Base-by-base conservation (phyloP, 371 early-diverging fungal genomes). In the Phascolomyces articulosus region DNA sequence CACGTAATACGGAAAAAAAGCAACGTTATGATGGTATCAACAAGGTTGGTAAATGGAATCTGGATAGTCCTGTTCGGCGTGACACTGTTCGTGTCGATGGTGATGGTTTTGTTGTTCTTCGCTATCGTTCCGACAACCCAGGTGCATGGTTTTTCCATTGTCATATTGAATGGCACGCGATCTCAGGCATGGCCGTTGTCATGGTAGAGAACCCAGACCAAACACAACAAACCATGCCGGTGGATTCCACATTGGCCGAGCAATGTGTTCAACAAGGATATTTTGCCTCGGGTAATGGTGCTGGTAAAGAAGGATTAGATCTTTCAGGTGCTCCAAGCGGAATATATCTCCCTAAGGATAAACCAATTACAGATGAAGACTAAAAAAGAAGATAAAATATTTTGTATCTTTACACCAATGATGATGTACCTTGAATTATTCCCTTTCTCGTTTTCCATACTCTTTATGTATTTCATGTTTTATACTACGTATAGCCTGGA, bases 81-180 rank as follows among this genome's bases (percentile, higher is more conserved):
- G 93, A 92, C 66, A 86, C 87, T 6, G 74, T 91, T 41, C 70
- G 82, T 34, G 80, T 92, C 13, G 85, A 84, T 23, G 75, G 68
- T 4, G 70, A 77, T 29, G 79, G 87, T 28, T 87, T 78, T 62
- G 85, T 77, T n/a, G 79, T 91, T 28, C 69, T 93, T 40, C 87
- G 91, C 27, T 91, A 90, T 79, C 61, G 68, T 24, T 87, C 91
- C 21, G 86, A 88, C 65, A 93, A 93, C 67, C 92, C 92, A 0
- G 95, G 94, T 7, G 82, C 84, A 4, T 92, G 92, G 93, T 56
- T 83, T 41, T 72, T 86, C 72, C 80, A 94, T 74, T 94, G 94
- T 72, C 95, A 94, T 67, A 89, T 92, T 47, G 87, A 87, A 69
- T 91, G 91, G 91, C 95, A 94, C 79, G 68, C 85, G 40, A 78